Evolutionary conservation across 2,329 filamentous ascomycete species (phyloP).

Genomic region (Elsinoe australis): DNA sequence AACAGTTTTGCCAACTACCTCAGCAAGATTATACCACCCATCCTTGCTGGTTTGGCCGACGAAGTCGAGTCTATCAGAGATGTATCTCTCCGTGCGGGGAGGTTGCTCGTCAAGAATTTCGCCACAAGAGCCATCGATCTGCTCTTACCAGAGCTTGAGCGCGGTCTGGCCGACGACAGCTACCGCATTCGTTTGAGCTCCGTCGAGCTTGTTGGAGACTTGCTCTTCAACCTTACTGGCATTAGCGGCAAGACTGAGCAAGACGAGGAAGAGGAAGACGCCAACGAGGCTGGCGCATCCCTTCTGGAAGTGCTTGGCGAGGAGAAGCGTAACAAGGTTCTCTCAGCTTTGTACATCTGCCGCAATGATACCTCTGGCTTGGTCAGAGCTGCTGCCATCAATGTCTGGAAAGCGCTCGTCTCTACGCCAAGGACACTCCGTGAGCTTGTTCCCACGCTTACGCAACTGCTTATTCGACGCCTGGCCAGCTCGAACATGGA

Average conservation of each 20-base stretch:
- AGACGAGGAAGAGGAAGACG: constrained; percentile 71
- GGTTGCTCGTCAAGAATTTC: constrained; percentile 96
- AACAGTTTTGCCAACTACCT: constrained; percentile 98
- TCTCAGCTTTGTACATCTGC: constrained; percentile 96
- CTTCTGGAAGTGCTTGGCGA: constrained; percentile 88
- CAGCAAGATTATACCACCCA: constrained; percentile 89
- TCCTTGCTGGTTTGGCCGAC: constrained; percentile 87
- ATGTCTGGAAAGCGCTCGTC: constrained; percentile 95
- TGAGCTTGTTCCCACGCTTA: constrained; percentile 89
- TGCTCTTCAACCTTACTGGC: constrained; percentile 95
- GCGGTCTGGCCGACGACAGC: constrained; percentile 92
- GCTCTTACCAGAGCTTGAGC: constrained; percentile 86
- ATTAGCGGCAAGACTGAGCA: constrained; percentile 71
- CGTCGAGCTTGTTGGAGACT: constrained; percentile 90
- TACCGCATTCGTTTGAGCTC: constrained; percentile 97
- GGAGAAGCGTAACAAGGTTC: constrained; percentile 91
- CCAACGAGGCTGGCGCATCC: constrained; percentile 83
- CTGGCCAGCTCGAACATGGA: constrained; percentile 96
- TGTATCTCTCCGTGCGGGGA: constrained; percentile 87
- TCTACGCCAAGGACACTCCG: constrained; percentile 86
- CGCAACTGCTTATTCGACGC: constrained; percentile 86
- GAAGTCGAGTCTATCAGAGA: constrained; percentile 95
- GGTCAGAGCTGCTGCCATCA: constrained; percentile 81
- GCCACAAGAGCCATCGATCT: constrained; percentile 90
- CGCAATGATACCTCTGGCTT: constrained; percentile 91